A percentile compares a stretch with the other conserved stretches of the same genome.
Conservation (phyloP, 441 rosid species). For the Eutrema salsugineum region DNA sequence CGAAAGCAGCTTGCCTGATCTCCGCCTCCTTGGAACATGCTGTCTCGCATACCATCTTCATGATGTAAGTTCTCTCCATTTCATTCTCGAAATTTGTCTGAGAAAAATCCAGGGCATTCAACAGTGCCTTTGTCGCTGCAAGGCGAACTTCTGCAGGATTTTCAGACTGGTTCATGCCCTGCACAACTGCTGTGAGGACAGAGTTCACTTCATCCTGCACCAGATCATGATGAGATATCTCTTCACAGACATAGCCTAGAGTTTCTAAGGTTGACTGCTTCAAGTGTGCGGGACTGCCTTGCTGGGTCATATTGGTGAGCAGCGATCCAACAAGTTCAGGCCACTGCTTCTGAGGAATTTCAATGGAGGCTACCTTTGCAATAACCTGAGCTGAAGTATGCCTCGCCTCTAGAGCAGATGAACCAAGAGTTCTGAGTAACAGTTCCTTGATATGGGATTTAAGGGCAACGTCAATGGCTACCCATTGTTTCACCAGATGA, state of each 20-base stretch:
- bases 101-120: constrained; percentile 86
- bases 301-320: constrained; percentile 79
- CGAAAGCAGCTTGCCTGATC: constrained; percentile 89
- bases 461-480: constrained; percentile 48
- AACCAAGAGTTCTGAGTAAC: constrained; percentile 63
- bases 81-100: constrained; percentile 90
- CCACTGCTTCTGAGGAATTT: constrained; percentile 92
- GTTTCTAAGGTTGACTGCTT: constrained; percentile 91
- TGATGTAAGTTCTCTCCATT: constrained; percentile 86
- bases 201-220: constrained; percentile 83
- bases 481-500: constrained; percentile 75
- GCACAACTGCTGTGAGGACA: constrained; percentile 91
- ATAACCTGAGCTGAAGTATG: constrained; percentile 90
- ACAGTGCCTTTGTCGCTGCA: constrained; percentile 80
- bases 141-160: constrained; percentile 70
- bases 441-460: constrained; percentile 82
- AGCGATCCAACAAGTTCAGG: constrained; percentile 73
- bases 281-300: constrained; percentile 49
- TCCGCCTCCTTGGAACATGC: constrained; percentile 76
- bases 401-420: constrained; percentile 66
- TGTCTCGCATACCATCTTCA: constrained; percentile 90
- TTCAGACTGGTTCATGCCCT: constrained; percentile 84
- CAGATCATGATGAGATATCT: constrained; percentile 75
- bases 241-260: constrained; percentile 94
- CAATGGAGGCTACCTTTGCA: constrained; percentile 87